Evolutionary conservation across 345 rosid species (phyloP), one percentile per base, ranked within the genome.

Genomic region (Linum lewisii): DNA sequence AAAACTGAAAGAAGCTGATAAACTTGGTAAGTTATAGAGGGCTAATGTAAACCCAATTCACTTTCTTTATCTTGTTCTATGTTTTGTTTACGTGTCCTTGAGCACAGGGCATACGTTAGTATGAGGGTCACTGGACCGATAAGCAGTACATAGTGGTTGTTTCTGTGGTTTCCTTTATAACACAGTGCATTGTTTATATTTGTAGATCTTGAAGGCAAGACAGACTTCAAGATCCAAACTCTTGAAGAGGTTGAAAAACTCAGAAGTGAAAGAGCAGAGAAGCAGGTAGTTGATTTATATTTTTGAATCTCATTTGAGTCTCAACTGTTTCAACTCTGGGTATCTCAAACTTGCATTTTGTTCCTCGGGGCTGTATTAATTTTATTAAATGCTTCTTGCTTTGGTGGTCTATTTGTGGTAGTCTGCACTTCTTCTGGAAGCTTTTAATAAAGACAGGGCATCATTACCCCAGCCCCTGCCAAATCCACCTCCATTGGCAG

Each of bases 381-480:
- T 10, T 11, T 34, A n/a, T 21, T 13, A 21, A 11, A 4, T 37
- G 19, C 53, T 25, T n/a, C 50, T 24, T 60, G n/a, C 6, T 1
- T 11, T 59, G 21, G 15, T 11, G 24, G 58, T 24, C 24, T 6
- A 3, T 58, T 66, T 64, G 42, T 65, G 60, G 58, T 78, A 93
- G 99, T 85, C 99, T 50, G 80, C 77, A 68, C 83, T 90, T 61
- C 96, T 94, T 61, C 75, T 94, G 86, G 99, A 90, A 71, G 97
- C 97, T 71, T 94, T 94, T 77, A 94, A 90, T 62, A 94, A 90
- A 79, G 99, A 94, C 73, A 83, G 99, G 66, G 95, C 97, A 45
- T 80, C 95, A 52, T 86, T 94, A 72, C 99, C 95, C 34, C 96
- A 87, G 69, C 95, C 99, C 5, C 61, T 75, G 25, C 95, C 85